Conservation (phyloP, 2,329 filamentous ascomycete genomes). For the Epichloe sibirici region DNA sequence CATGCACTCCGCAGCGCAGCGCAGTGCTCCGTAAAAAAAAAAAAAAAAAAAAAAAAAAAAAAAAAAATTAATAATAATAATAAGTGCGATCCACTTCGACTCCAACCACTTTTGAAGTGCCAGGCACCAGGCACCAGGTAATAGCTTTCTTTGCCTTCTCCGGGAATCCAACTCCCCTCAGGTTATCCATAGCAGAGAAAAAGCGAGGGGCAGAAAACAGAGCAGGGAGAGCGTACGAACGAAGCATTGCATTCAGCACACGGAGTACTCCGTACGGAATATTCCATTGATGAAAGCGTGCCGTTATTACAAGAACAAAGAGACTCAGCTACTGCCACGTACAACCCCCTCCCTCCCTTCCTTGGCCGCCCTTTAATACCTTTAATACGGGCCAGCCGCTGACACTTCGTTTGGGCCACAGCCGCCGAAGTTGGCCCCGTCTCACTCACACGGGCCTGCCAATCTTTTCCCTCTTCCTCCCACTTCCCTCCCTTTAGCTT, state of each 20-base stretch:
- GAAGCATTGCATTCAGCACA: background rate
- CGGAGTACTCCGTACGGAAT: background rate
- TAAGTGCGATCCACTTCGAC: background rate
- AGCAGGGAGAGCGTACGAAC: background rate
- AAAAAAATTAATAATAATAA: background rate
- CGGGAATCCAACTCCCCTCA: background rate
- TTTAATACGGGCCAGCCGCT: background rate
- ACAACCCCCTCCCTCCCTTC: background rate
- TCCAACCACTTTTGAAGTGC: background rate
- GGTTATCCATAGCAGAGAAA: background rate
- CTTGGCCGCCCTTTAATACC: background rate
- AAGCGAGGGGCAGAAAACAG: background rate
- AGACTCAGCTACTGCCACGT: background rate
- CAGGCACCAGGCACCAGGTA: background rate
- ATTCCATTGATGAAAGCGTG: too few species aligned
- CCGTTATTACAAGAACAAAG: background rate
- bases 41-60: too few species aligned
- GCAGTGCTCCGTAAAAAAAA: too few species aligned
- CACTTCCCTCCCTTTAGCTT: slow-evolving; percentile 3
- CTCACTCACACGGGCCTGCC: slow-evolving; percentile 3
- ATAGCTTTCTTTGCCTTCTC: background rate
- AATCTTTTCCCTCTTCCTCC: slow-evolving; percentile 1
- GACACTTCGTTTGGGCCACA: slow-evolving; percentile 2
- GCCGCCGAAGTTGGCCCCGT: slow-evolving; percentile 5
- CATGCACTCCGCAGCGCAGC: too few species aligned